Base-by-base conservation (phyloP, 371 early-diverging fungal species). In the Parasitella parasitica region DNA sequence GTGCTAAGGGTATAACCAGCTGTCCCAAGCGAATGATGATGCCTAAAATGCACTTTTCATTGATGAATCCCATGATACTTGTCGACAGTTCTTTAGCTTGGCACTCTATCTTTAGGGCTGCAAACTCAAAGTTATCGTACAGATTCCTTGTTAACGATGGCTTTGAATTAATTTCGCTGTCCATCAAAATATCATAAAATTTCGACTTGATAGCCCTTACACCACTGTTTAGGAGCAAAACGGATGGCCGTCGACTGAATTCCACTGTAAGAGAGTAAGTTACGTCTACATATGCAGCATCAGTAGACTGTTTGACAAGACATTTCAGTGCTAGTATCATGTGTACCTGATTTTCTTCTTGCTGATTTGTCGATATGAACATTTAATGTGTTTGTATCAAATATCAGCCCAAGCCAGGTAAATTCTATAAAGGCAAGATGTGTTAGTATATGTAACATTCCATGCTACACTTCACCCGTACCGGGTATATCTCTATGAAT, bases 371-470 rank as follows among this genome's bases (percentile, higher is more conserved):
- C 92, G 2, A 70, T 76, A 35, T 70, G 72, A 32, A 93, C 86
- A 35, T 88, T 79, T 20, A 96, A 73, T 2, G 77, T 84, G 38
- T 64, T 69, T 11, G 85, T 80, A 56, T 93, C 64, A 26, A 96
- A 78, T 0, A 87, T 59, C 7, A 89, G 67, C 0, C 96, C 96
- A 54, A 94, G 89, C 91, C 94, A 96, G 2, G 95, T 88, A 64
- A 96, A 92, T 15, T 83, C 90, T 89, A 72, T 26, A n/a, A 1
- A n/a, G n/a, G n/a, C n/a, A n/a, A n/a, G n/a, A n/a, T n/a, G n/a
- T n/a, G n/a, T 36, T 22, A 16, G 28, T 6, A 22, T 9, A 30
- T n/a, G n/a, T n/a, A n/a, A n/a, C n/a, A n/a, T n/a, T n/a, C n/a
- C n/a, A n/a, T n/a, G n/a, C n/a, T n/a, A n/a, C n/a, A n/a, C n/a